Percentiles rank a stretch among this genome's conserved stretches.
Conservation (phyloP, 345 rosid species). For the Microthlaspi erraticum region DNA sequence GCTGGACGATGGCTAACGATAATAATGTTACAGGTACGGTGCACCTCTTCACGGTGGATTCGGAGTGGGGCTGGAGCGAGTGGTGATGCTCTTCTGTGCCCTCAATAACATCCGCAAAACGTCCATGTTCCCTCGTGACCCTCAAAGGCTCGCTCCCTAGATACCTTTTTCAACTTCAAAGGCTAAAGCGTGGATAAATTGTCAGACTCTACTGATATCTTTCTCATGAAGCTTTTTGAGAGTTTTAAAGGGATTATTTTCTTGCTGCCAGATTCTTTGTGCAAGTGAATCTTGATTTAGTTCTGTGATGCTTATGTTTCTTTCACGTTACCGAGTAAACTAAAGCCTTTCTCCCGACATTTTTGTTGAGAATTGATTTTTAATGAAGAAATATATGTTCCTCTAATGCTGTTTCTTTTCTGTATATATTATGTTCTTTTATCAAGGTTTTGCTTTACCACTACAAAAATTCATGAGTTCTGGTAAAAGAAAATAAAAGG, state of each 20-base stretch:
- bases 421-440: neutral
- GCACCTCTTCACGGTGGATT: constrained; percentile 95
- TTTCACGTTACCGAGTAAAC: constrained; percentile 7
- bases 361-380: neutral
- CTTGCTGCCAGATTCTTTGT: constrained; percentile 16
- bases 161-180: constrained; percentile 5
- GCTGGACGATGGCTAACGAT: constrained; percentile 15
- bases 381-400: neutral
- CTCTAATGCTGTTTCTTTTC: neutral
- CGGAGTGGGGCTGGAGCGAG: constrained; percentile 84
- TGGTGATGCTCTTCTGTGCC: constrained; percentile 85
- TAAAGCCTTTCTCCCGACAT: too few relatives aligned
- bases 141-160: constrained; percentile 70
- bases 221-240: constrained; percentile 14
- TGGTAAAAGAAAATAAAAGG: neutral
- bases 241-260: neutral
- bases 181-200: neutral
- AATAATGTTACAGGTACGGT: constrained; percentile 60
- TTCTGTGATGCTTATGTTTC: constrained; percentile 4
- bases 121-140: constrained; percentile 90
- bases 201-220: neutral
- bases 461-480: neutral
- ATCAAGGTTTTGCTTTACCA: constrained; percentile 6
- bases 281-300: constrained; percentile 17
- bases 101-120: constrained; percentile 77